Evolutionary conservation across 2,329 filamentous ascomycete genomes (phyloP).

Genomic region (Beauveria sp.): DNA sequence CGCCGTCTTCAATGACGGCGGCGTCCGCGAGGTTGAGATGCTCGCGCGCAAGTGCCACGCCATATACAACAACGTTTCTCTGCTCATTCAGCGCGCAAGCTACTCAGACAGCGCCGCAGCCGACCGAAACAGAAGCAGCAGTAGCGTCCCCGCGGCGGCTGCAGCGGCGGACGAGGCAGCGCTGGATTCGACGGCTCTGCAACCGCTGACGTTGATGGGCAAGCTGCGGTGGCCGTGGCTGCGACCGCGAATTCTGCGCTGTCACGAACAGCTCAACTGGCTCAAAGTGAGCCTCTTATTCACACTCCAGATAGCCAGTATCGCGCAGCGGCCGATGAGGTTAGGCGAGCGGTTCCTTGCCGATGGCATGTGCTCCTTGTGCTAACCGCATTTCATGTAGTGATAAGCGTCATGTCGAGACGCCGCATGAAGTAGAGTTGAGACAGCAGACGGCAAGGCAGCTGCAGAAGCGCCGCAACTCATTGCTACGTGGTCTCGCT

Average conservation of each 20-base stretch:
- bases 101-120: neutral
- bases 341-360: neutral
- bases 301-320: neutral
- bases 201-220: neutral
- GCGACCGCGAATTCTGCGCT: neutral
- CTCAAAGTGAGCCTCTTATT: slow-evolving; percentile 4
- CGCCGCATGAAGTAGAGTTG: neutral
- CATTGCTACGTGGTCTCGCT: neutral
- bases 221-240: slow-evolving; percentile 4
- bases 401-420: neutral
- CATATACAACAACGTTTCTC: neutral
- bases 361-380: neutral
- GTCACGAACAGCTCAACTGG: neutral
- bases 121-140: neutral
- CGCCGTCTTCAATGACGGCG: slow-evolving; percentile 11
- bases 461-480: neutral
- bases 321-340: slow-evolving; percentile 1
- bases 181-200: neutral
- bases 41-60: neutral
- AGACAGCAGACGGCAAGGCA: neutral
- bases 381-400: neutral
- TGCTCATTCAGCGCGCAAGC: neutral
- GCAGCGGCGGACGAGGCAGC: neutral
- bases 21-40: neutral
- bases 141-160: neutral